Evolutionary conservation across 2,329 filamentous ascomycete species (phyloP), one percentile per base, ranked within the genome.

Genomic region (Trichophyton rubrum): DNA sequence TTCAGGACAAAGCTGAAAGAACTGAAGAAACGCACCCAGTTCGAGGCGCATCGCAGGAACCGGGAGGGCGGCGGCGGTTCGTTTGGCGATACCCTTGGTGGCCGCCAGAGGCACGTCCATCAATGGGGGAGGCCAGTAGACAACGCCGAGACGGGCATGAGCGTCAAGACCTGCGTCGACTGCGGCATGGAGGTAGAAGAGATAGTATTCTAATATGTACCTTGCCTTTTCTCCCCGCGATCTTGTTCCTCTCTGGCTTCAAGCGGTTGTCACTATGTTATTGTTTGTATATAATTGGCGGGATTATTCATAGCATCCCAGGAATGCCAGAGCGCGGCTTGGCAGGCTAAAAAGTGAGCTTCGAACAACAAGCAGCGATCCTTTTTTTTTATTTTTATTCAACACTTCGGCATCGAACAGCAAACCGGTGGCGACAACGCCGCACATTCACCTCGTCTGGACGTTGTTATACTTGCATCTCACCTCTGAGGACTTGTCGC

Each of bases 1-100:
- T 97, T 97, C 74, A 90, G 89, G 70, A 85, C 84, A 62, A 95
- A 95, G 76, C 78, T 99, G 38, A 80, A 88, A 4, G 91, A 97
- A 59, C 72, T 99, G 64, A 99, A 97, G 79, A 91, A 92, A 74
- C 86, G 91, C 72, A 99, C 93, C 11, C 80, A 90, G 53, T 91
- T 95, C 0, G 93, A 97, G 67, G 89, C 91, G 0, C 95, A 92
- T 67, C 83, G 90, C 60, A 78, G 91, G 57, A 86, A 85, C 67
- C 80, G 84, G 60, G 82, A 81, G 60, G 76, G 75, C 1, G 75
- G 74, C 15, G 79, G 77, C 6, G 78, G 76, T 0, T 73, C 75
- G 62, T 96, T 96, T 76, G 90, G 92, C 0, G 89, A 96, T 72
- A 80, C 81, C 58, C 80, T 96, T 24, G 83, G 81, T 3, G 79